phyloP scores from a whole-genome alignment of 768 basidiomycete genomes.

The Auriscalpium vulgare region DNA sequence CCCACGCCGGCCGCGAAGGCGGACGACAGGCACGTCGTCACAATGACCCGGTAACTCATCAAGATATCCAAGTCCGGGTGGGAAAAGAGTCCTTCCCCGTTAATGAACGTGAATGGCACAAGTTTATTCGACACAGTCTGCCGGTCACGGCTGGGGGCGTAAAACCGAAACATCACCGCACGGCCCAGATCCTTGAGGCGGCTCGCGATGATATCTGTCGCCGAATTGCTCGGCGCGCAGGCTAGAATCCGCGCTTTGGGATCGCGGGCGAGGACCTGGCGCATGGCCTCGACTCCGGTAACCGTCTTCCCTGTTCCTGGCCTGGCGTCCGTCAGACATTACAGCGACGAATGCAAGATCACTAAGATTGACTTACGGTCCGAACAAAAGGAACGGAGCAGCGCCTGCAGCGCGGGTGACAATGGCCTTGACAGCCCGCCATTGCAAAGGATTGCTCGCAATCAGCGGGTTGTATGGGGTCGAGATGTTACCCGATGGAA shows the following conservation, averaged over 20 bases:
- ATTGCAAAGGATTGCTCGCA: constrained; percentile 36
- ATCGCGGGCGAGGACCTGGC: constrained; percentile 39
- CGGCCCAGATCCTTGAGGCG: constrained; percentile 30
- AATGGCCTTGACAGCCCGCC: constrained; percentile 44
- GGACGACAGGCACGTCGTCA: constrained; percentile 59
- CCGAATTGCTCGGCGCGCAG: constrained; percentile 63
- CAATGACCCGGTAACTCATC: constrained; percentile 40
- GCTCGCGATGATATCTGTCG: constrained; percentile 48
- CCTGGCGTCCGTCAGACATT: constrained; percentile 20
- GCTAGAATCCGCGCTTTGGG: constrained; percentile 44
- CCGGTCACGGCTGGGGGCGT: constrained; percentile 42
- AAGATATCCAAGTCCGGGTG: constrained; percentile 36
- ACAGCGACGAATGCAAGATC: neutral
- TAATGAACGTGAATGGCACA: constrained; percentile 29
- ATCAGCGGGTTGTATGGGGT: constrained; percentile 23
- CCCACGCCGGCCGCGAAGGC: constrained; percentile 49
- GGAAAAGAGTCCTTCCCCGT: constrained; percentile 31
- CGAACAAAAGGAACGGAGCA: constrained; percentile 52
- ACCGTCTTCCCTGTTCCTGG: constrained; percentile 66
- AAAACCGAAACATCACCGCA: constrained; percentile 45
- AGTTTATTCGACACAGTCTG: constrained; percentile 32
- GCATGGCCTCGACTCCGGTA: constrained; percentile 55
- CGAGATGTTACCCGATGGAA: constrained; percentile 16
- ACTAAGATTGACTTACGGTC: constrained; percentile 40
- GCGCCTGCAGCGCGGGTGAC: constrained; percentile 32